A percentile compares a stretch with the other conserved stretches of the same genome.
phyloP scores from a whole-genome alignment of 2,329 filamentous ascomycete species.

The Stachybotrys elegans region DNA sequence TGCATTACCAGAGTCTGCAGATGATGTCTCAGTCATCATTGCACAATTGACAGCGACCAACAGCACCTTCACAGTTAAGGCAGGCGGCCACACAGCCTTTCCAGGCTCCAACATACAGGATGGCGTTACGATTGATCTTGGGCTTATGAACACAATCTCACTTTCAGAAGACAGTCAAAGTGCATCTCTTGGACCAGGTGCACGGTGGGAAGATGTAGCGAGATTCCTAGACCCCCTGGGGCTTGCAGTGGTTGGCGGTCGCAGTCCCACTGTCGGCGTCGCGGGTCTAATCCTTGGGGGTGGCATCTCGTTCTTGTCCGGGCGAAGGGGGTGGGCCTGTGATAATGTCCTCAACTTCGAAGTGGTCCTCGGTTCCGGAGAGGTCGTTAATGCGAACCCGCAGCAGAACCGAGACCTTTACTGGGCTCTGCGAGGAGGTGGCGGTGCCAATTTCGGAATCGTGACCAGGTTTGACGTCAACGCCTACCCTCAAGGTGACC shows the following conservation, averaged over 20 bases:
- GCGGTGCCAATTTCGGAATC: slow-evolving; percentile 34
- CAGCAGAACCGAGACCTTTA: slow-evolving; percentile 7
- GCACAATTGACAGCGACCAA: neutral
- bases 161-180: slow-evolving; percentile 20
- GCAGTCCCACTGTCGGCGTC: slow-evolving; percentile 26
- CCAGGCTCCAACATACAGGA: slow-evolving; percentile 1
- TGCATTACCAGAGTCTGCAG: neutral
- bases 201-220: slow-evolving; percentile 29
- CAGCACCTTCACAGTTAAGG: neutral
- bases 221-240: slow-evolving; percentile 18
- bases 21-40: neutral
- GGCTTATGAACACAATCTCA: slow-evolving; percentile 9
- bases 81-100: neutral
- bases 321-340: slow-evolving; percentile 37
- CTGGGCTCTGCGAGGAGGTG: slow-evolving; percentile 37
- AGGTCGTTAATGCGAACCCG: slow-evolving; percentile 34
- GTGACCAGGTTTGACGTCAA: slow-evolving; percentile 19
- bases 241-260: slow-evolving; percentile 36
- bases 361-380: slow-evolving; percentile 41
- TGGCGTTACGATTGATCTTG: neutral
- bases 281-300: slow-evolving; percentile 19
- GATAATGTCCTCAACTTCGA: slow-evolving; percentile 39
- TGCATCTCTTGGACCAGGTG: slow-evolving; percentile 36
- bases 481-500: slow-evolving; percentile 16
- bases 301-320: slow-evolving; percentile 14